Evolutionary conservation across 2,329 filamentous ascomycete species (phyloP).

Genomic region (Nannizzia gypsea): DNA sequence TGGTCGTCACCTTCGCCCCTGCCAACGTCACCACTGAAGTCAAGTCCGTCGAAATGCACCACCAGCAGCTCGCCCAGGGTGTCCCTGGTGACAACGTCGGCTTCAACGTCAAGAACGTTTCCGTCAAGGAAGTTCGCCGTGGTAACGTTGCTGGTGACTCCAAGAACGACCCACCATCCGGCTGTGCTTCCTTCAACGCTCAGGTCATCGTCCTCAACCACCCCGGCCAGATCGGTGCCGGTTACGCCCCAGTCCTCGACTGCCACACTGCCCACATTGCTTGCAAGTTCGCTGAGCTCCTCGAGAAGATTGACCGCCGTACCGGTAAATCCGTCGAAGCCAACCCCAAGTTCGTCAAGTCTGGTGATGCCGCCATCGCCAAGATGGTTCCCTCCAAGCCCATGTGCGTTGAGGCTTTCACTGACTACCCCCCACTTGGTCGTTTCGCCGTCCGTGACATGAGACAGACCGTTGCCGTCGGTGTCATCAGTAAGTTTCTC

Average conservation of each 20-base stretch:
- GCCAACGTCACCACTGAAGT: conserved; percentile 99
- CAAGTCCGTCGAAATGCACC: conserved; percentile 99
- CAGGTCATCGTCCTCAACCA: conserved; percentile 99
- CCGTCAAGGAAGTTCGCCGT: conserved; percentile 99
- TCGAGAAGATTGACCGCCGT: conserved; percentile 99
- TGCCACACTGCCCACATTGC: conserved; percentile 99
- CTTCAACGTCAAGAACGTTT: conserved; percentile 99
- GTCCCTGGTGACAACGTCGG: conserved; percentile 99
- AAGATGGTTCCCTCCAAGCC: conserved; percentile 99
- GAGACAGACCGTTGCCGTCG: conserved; percentile 59
- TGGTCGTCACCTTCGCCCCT: conserved; percentile 92
- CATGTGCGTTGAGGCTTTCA: conserved; percentile 99
- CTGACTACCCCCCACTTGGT: conserved; percentile 96
- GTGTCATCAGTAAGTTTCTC: conserved; percentile 9
- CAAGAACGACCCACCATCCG: conserved; percentile 96
- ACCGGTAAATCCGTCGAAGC: conserved; percentile 93
- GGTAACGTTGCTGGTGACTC: conserved; percentile 99
- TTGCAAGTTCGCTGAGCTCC: conserved; percentile 99
- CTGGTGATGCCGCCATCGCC: conserved; percentile 98
- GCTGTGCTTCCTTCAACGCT: conserved; percentile 89
- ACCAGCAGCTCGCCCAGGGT: conserved; percentile 96
- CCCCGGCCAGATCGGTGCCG: conserved; percentile 97
- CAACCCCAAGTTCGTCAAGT: conserved; percentile 99
- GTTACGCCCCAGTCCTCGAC: conserved; percentile 97
- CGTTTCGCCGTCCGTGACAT: conserved; percentile 99